Evolutionary conservation across 176 grass and related monocot genomes (phyloP).

Genomic region (Oryza punctata): DNA sequence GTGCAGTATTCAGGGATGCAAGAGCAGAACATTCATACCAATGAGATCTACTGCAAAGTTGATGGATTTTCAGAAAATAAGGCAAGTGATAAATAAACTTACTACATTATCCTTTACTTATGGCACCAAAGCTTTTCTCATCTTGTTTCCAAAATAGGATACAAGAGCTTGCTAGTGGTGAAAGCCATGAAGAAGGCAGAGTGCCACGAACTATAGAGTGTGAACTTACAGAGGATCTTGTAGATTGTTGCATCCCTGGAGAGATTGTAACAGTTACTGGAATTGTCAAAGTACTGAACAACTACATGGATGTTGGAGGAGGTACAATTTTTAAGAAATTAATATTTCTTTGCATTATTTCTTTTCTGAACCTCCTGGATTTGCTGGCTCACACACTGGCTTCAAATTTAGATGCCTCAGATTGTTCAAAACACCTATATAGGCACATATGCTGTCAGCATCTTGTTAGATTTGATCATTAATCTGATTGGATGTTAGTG

Average conservation of each 20-base stretch:
- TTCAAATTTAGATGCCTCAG: constrained; percentile 7
- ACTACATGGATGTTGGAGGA: constrained; percentile 89
- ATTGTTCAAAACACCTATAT: background rate
- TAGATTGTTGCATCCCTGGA: constrained; percentile 97
- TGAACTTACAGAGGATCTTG: constrained; percentile 91
- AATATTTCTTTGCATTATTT: constrained; percentile 1
- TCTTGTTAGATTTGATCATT: constrained; percentile 24
- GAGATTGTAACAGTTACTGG: constrained; percentile 79
- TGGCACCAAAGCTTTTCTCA: constrained; percentile 31
- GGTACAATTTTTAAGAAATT: constrained; percentile 49
- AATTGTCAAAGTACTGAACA: constrained; percentile 93
- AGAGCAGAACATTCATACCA: constrained; percentile 74
- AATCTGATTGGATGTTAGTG: background rate
- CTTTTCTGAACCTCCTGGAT: constrained; percentile 11
- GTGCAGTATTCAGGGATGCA: constrained; percentile 75
- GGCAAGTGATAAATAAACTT: constrained; percentile 42
- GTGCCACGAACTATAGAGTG: constrained; percentile 85
- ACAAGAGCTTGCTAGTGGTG: constrained; percentile 64
- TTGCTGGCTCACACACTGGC: background rate
- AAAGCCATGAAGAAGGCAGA: constrained; percentile 81
- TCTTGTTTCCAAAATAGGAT: constrained; percentile 52
- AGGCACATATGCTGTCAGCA: background rate
- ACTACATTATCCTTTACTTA: constrained; percentile 20
- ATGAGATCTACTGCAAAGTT: constrained; percentile 64
- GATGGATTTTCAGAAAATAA: constrained; percentile 98